Base-by-base conservation (phyloP, 306 rosid species). In the Astragalus membranaceus region DNA sequence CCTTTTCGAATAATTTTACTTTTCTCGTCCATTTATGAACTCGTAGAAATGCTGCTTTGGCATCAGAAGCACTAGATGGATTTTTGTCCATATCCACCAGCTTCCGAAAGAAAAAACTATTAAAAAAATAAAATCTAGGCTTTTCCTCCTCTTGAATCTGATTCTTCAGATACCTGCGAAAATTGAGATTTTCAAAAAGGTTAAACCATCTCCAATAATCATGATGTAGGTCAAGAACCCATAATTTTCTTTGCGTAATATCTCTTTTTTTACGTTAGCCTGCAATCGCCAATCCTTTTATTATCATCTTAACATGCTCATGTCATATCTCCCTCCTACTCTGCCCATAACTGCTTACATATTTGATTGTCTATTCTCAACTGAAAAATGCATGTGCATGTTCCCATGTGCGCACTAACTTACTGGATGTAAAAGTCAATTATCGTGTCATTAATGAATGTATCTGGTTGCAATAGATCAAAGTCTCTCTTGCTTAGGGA, bases 1-100 rank as follows among this genome's bases (percentile, higher is more conserved):
- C 96, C 85, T 90, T 93, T 72, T 78, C 87, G 81, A 93, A 93
- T 70, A 93, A 84, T 72, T 87, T 82, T 20, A 93, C 86, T 88
- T 90, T 93, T 85, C 98, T 83, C 2, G 98, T 93, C 98, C 98
- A 93, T 81, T 93, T 93, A 52, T 96, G 91, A 78, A 93, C 97
- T 37, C 98, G 97, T 42, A 87, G 84, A 84, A 93, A 93, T 66
- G 98, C 96, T 75, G 94, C 97, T 80, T 84, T 82, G 69, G 90
- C 98, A 73, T 90, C 97, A 58, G 94, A 82, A 78, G 88, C 88
- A 79, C 93, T 86, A 16, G 96, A 82, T 42, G 98, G 98, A 84
- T 93, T 95, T 81, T 93, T 93, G 85, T 93, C 98, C 80, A 93
- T 78, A 86, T 93, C 98, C 66, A 88, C 98, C 83, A 93, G 78